Evolutionary conservation across 345 rosid species (phyloP).

Genomic region (Sonneratia caseolaris): DNA sequence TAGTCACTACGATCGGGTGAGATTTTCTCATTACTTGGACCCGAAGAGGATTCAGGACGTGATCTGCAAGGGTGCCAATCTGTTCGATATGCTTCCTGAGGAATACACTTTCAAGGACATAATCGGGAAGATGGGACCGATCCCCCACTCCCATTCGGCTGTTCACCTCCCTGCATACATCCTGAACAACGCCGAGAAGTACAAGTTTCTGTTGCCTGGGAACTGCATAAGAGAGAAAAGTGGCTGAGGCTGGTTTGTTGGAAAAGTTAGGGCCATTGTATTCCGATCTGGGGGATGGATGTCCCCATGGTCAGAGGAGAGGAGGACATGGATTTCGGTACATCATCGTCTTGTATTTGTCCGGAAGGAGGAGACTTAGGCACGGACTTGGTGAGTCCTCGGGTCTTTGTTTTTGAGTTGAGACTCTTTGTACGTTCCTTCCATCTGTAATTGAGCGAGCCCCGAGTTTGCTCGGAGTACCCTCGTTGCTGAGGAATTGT

Average conservation of each 20-base stretch:
- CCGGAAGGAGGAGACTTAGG: neutral
- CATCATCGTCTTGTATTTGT: neutral
- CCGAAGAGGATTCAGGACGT: slow-evolving; percentile 73
- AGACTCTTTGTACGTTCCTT: slow-evolving; percentile 1
- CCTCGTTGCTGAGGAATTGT: neutral
- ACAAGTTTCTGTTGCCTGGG: slow-evolving; percentile 76
- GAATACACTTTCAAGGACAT: slow-evolving; percentile 86
- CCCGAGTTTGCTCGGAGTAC: neutral
- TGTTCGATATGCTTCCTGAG: slow-evolving; percentile 90
- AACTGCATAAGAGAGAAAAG: slow-evolving; percentile 60
- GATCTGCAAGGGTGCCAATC: slow-evolving; percentile 68
- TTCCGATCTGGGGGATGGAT: neutral
- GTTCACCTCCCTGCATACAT: slow-evolving; percentile 70
- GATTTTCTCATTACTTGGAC: slow-evolving; percentile 75
- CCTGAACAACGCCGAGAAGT: slow-evolving; percentile 59
- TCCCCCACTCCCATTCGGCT: slow-evolving; percentile 63
- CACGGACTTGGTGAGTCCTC: neutral
- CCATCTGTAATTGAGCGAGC: neutral
- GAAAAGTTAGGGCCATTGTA: neutral
- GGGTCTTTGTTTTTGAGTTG: neutral
- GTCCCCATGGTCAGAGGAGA: neutral
- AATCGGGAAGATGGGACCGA: slow-evolving; percentile 81
- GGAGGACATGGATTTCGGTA: neutral
- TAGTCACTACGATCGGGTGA: slow-evolving; percentile 79
- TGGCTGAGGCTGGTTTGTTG: slow-evolving; percentile 29